Evolutionary conservation across 768 basidiomycete genomes (phyloP).

Genomic region (Macrolepiota dolichaula): DNA sequence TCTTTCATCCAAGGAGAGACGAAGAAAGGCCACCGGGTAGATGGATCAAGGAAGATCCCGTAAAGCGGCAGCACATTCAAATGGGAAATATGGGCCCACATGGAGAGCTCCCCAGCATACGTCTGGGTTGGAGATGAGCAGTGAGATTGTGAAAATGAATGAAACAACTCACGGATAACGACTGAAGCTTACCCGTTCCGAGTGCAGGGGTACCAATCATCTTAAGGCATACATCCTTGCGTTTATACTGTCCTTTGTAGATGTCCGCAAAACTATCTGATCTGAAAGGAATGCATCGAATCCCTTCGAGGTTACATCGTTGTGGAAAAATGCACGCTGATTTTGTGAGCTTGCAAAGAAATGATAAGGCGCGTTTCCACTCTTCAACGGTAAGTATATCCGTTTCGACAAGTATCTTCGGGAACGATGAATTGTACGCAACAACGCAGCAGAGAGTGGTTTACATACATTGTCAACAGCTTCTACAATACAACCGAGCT

Average conservation of each 20-base stretch:
- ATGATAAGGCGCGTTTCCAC: not conserved
- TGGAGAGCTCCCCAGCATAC: slow-evolving; percentile 21
- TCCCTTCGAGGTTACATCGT: not conserved
- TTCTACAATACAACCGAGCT: not conserved
- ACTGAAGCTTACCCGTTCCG: not conserved
- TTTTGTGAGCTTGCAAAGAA: not conserved
- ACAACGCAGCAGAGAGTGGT: not conserved
- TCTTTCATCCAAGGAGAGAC: slow-evolving; percentile 20
- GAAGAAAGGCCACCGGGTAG: slow-evolving; percentile 3
- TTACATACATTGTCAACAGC: not conserved
- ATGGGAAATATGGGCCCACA: slow-evolving; percentile 31
- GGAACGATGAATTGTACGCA: not conserved
- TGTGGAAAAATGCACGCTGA: not conserved
- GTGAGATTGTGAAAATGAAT: not conserved
- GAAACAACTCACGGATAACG: not conserved
- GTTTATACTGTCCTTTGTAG: not conserved
- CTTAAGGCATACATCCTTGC: not conserved
- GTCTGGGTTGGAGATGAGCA: not conserved
- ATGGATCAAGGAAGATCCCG: slow-evolving; percentile 22
- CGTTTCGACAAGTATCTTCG: not conserved
- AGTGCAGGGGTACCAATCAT: not conserved
- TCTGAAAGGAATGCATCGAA: not conserved
- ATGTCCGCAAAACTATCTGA: slow-evolving; percentile 2
- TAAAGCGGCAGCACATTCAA: slow-evolving; percentile 31
- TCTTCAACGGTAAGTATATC: not conserved